Percentiles rank a stretch among this genome's conserved stretches.
Evolutionary conservation across 1,284 basidiomycete genomes (phyloP).

Genomic region (Sanguinoderma infundibulare): DNA sequence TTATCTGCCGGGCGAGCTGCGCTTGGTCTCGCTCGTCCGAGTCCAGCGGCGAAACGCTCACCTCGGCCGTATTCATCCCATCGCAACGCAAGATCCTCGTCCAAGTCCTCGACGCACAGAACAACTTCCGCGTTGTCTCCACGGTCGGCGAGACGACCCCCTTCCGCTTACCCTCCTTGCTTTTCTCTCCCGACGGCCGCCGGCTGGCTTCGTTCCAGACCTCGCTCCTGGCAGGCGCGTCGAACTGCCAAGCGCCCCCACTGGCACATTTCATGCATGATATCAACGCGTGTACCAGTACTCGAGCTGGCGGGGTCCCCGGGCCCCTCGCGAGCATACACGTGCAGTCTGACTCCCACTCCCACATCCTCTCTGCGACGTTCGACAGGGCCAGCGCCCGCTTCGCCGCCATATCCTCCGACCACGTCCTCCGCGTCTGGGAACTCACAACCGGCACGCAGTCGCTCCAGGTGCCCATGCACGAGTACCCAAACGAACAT

Average conservation of each 20-base stretch:
- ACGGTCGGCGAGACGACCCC: neutral
- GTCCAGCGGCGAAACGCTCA: neutral
- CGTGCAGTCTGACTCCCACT: too few relatives aligned
- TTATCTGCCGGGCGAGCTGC: neutral
- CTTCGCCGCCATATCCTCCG: neutral
- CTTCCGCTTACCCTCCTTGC: neutral
- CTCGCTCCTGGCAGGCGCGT: neutral
- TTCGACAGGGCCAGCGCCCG: neutral
- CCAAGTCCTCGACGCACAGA: neutral
- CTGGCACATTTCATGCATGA: neutral
- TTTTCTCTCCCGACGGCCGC: neutral
- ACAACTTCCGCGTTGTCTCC: neutral
- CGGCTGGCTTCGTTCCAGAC: neutral
- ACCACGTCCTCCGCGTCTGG: neutral
- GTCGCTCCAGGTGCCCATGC: neutral
- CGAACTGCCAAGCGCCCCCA: neutral
- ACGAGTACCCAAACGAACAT: neutral
- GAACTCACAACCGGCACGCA: neutral
- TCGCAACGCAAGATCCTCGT: neutral
- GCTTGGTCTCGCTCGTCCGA: too few relatives aligned
- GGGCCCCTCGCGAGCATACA: too few relatives aligned
- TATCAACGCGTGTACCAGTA: neutral
- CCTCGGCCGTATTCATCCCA: neutral
- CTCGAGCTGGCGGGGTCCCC: neutral
- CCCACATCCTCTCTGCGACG: neutral